Evolutionary conservation across 192 early-diverging fungal species (phyloP).

Genomic region (Coemansia sp.): DNA sequence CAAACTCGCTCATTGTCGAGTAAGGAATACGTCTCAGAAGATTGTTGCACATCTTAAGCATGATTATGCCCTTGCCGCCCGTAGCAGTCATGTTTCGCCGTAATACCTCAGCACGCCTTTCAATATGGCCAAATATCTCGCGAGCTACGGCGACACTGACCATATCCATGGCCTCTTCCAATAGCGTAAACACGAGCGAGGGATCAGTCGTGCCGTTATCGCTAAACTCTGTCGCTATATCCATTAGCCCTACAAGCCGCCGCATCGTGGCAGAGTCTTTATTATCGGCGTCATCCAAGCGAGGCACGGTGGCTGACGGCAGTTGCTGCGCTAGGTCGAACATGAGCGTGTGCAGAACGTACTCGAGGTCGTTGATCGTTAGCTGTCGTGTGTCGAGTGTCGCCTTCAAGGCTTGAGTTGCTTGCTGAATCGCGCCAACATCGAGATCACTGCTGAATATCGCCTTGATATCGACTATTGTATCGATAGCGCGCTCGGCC

Average conservation of each 20-base stretch:
- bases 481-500: conserved; percentile 2
- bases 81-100: conserved; percentile 66
- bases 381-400: neutral
- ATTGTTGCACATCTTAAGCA: conserved; percentile 87
- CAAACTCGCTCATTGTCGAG: conserved; percentile 73
- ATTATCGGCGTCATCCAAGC: neutral
- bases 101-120: conserved; percentile 27
- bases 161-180: conserved; percentile 49
- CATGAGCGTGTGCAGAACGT: conserved; percentile 25
- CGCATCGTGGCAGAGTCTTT: neutral
- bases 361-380: conserved; percentile 20
- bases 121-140: conserved; percentile 42
- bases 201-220: conserved; percentile 16
- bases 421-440: neutral
- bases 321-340: conserved; percentile 26
- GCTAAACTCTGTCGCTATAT: conserved; percentile 34
- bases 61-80: conserved; percentile 79
- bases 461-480: neutral
- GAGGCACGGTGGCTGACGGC: conserved; percentile 1
- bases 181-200: conserved; percentile 34
- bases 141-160: conserved; percentile 14
- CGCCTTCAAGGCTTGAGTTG: neutral
- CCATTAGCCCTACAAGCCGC: conserved; percentile 16
- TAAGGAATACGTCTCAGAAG: conserved; percentile 88
- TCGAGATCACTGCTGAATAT: conserved; percentile 5